These are phyloP conservation scores for Cetraspora pellucida DNA, from an alignment of 192 early-diverging fungal species.

Conservation along the genomic window DNA sequence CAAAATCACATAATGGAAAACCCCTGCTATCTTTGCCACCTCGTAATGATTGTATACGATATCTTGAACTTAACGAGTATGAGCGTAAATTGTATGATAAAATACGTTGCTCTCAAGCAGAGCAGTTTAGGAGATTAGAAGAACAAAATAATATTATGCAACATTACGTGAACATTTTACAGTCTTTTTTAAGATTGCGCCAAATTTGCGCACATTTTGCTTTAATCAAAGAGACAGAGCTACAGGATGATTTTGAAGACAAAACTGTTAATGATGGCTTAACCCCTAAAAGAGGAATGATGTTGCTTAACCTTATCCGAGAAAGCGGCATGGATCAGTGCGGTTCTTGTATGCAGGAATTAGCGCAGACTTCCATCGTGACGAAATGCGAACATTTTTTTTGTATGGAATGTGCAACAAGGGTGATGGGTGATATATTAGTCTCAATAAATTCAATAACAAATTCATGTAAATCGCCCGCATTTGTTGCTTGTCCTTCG, in stretches of 20 bases:
- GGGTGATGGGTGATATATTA: slow-evolving; percentile 36
- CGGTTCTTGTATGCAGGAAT: slow-evolving; percentile 37
- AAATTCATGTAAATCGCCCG: slow-evolving; percentile 37
- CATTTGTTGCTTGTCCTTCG: slow-evolving; percentile 46
- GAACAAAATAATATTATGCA: slow-evolving; percentile 64
- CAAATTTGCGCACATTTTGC: slow-evolving; percentile 47
- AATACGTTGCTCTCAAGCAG: slow-evolving; percentile 64
- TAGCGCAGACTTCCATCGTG: slow-evolving; percentile 35
- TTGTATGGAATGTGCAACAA: slow-evolving; percentile 45
- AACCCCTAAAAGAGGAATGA: slow-evolving; percentile 35
- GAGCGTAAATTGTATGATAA: slow-evolving; percentile 73
- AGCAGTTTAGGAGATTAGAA: slow-evolving; percentile 58
- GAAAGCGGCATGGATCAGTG: slow-evolving; percentile 47
- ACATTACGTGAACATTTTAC: slow-evolving; percentile 72
- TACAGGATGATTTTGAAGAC: slow-evolving; percentile 34
- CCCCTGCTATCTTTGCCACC: slow-evolving; percentile 77
- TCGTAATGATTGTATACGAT: slow-evolving; percentile 58
- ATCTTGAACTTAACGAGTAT: slow-evolving; percentile 61
- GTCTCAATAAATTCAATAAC: slow-evolving; percentile 32
- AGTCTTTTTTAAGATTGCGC: slow-evolving; percentile 51
- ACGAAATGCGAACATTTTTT: slow-evolving; percentile 46
- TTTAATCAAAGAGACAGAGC: slow-evolving; percentile 37
- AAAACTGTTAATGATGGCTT: slow-evolving; percentile 39
- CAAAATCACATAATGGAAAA: slow-evolving; percentile 78
- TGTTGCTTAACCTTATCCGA: slow-evolving; percentile 37